phyloP scores from a whole-genome alignment of 225 moss, liverwort and hornwort genomes.

The Thuidium tamariscinum region DNA sequence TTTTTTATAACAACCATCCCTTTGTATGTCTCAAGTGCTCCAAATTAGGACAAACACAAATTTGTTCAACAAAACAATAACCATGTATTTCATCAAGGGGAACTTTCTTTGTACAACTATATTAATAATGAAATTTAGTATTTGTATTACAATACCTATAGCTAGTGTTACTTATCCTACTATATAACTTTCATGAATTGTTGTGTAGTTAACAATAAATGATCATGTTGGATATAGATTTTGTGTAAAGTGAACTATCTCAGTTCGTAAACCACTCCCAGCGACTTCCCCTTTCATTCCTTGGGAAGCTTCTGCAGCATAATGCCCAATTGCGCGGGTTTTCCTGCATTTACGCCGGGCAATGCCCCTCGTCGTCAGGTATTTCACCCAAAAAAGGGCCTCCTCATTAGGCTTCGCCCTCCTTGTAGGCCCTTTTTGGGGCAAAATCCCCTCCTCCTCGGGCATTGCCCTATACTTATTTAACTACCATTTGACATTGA shows the following conservation, averaged over 20 bases:
- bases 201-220: neutral
- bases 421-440: no score
- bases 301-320: no score
- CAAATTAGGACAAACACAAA: neutral
- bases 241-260: neutral
- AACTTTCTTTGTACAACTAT: accelerated
- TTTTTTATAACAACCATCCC: neutral
- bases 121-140: neutral
- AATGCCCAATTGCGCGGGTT: no score
- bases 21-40: accelerated
- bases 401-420: no score
- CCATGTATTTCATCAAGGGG: neutral
- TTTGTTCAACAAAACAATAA: neutral
- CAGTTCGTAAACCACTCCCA: no score
- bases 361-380: no score
- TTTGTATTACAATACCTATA: neutral
- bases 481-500: neutral
- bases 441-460: no score
- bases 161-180: neutral
- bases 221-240: neutral
- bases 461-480: no score
- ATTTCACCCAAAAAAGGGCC: no score
- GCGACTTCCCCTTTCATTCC: no score
- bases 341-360: no score
- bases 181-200: neutral